Evolutionary conservation across 495 filamentous ascomycete species (phyloP), one percentile per base, ranked within the genome.

Genomic region (Annulohypoxylon stygium): DNA sequence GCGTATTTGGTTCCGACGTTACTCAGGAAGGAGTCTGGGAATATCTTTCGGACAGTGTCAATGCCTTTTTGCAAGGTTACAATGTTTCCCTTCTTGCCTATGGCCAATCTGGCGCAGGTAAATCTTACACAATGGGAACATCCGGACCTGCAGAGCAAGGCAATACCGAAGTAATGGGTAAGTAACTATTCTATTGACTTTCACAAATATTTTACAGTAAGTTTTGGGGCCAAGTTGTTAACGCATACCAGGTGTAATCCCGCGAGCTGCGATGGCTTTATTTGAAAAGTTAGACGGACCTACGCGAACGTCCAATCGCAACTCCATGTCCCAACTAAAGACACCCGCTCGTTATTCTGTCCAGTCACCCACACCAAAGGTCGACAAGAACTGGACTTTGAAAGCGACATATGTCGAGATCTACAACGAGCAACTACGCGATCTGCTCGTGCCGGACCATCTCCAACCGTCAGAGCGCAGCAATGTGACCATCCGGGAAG

Each of bases 61-160:
- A 86, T 79, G 94, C 94, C 1, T 99, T 99, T 80, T 80, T 97
- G 7, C 93, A 97, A 79, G 96, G 96, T 43, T 99, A 98, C 86
- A 99, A 99, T 91, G 96, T 99, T 74, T 99, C 96, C 11, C 89
- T 99, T 54, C 87, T 99, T 70, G 96, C 96, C 45, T 99, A 99
- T 75, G 96, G 96, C 74, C 96, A 99, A 84, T 99, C 96, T n/a
- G 96, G 96, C 41, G 94, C 96, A n/a, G 96, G 96, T 75, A 99
- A 99, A 82, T 99, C 96, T 1, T 98, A 98, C 79, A 99, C 96
- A 0, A 99, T 99, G 96, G 96, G 96, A 45, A 99, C 96, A 1
- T 92, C 96, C 2, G 93, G 95, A 2, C 95, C 97, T 7, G 82
- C 78, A 18, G 95, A 97, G 76, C 93, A 97, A 76, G 86, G 84